Base-by-base conservation (phyloP, 2,329 filamentous ascomycete genomes). In the Diaporthe ilicicola region DNA sequence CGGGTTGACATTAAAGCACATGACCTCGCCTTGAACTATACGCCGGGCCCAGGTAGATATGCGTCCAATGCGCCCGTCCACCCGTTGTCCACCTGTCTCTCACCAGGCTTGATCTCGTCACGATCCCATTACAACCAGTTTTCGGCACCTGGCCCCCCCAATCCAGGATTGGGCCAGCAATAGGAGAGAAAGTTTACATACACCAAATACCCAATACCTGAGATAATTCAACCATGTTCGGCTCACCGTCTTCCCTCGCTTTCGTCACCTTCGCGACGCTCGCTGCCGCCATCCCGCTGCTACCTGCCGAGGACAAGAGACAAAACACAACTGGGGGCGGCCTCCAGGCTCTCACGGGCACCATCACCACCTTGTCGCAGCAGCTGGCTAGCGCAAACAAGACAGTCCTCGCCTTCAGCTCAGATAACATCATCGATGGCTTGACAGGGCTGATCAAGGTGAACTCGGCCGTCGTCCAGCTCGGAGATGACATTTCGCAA, bases 371-470 rank as follows among this genome's bases (percentile, higher is more conserved):
- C 4, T 3, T 48, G 12, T 32, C 37, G 44, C 48, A 29, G 17
- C 54, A 61, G 54, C 46, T 69, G 13, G 67, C 67, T 2, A 12
- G 9, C 4, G 55, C 67, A 3, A 69, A 69, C 12, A 64, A 54
- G 46, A 64, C 46, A 1, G 67, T 69, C 6, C 34, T 54, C 27
- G 55, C 29, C 9, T 69, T 69, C 34, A 64, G 44, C 7, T 7
- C 42, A 15, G 67, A 64, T 12, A 34, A 56, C 13, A 44, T 46
- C 19, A 62, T 54, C 12, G 59, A 37, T 19, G 59, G 59, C 4
- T n/a, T 64, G n/a, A 51, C 39, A 17, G 67, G 55, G 9, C 48
- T 69, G 34, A 62, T 69, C 67, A 51, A 53, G 46, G 67, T 69
- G 34, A 69, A 69, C 34, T 48, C 37, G 12, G 67, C 55, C 6